Evolutionary conservation across 495 filamentous ascomycete genomes (phyloP).

Genomic region (Pseudotulostoma volvatum): DNA sequence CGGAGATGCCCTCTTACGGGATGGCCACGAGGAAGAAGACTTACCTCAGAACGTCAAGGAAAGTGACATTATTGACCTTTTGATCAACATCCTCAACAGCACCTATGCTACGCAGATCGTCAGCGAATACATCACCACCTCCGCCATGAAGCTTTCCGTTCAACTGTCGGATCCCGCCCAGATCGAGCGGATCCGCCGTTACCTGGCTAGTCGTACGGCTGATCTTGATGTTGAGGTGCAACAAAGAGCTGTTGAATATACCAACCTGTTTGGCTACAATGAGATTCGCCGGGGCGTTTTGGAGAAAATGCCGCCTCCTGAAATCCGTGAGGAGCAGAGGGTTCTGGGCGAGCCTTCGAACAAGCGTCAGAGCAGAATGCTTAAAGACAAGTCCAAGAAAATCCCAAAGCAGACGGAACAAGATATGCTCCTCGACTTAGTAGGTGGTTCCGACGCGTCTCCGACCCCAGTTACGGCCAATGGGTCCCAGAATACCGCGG

Average conservation of each 20-base stretch:
- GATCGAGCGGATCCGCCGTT: slow-evolving; percentile 63
- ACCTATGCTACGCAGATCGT: slow-evolving; percentile 79
- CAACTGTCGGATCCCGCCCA: slow-evolving; percentile 69
- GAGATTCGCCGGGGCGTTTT: slow-evolving; percentile 77
- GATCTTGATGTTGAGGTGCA: slow-evolving; percentile 90
- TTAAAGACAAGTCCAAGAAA: slow-evolving; percentile 59
- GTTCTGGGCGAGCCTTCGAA: slow-evolving; percentile 72
- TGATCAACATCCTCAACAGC: slow-evolving; percentile 81
- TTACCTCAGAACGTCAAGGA: slow-evolving; percentile 79
- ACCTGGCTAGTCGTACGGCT: slow-evolving; percentile 57
- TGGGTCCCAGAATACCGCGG: slow-evolving; percentile 61
- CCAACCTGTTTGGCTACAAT: slow-evolving; percentile 80
- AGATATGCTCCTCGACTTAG: slow-evolving; percentile 80
- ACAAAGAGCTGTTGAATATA: slow-evolving; percentile 87
- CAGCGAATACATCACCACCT: slow-evolving; percentile 88
- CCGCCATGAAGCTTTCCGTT: slow-evolving; percentile 88
- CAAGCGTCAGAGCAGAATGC: slow-evolving; percentile 57
- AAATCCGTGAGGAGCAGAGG: slow-evolving; percentile 85
- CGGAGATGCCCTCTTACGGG: slow-evolving; percentile 70
- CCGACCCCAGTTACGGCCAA: slow-evolving; percentile 33
- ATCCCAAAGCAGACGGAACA: slow-evolving; percentile 65
- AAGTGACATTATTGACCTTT: slow-evolving; percentile 78
- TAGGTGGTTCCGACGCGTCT: slow-evolving; percentile 56
- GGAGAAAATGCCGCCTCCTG: slow-evolving; percentile 92
- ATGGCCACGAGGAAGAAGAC: slow-evolving; percentile 89